These are phyloP conservation scores for Fusarium veterinarium DNA, from an alignment of 2,329 filamentous ascomycete genomes.

Conservation along the genomic window DNA sequence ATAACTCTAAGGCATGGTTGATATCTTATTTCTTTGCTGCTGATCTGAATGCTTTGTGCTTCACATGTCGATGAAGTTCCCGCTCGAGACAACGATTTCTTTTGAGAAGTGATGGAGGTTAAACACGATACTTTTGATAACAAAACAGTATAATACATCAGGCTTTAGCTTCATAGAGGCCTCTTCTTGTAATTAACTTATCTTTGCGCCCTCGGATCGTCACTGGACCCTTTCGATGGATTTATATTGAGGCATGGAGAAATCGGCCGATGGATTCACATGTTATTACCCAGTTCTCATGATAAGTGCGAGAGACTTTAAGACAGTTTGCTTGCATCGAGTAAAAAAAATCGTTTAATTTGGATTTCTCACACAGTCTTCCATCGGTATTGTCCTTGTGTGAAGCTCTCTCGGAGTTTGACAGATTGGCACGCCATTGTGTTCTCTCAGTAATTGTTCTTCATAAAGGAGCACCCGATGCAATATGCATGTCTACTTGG, in stretches of 20 bases:
- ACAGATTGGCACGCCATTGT: background rate
- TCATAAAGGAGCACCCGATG: background rate
- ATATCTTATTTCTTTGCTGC: background rate
- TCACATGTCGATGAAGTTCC: too few relatives aligned
- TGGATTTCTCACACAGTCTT: background rate
- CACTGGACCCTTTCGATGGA: background rate
- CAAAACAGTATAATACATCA: background rate
- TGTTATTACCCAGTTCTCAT: background rate
- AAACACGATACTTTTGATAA: too few relatives aligned
- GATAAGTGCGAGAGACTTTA: background rate
- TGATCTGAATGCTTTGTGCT: background rate
- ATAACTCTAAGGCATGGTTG: background rate
- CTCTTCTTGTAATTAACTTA: too few relatives aligned
- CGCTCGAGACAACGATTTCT: background rate
- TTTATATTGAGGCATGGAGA: background rate
- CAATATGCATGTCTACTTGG: background rate
- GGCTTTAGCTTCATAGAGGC: rapidly evolving
- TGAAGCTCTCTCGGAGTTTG: background rate
- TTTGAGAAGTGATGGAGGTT: background rate
- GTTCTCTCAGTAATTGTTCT: background rate
- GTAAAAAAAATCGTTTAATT: rapidly evolving
- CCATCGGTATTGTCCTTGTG: background rate
- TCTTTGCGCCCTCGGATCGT: background rate
- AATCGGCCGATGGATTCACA: background rate
- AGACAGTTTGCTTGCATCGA: background rate